Base-by-base conservation (phyloP, 306 rosid species). In the Sindora glabra region DNA sequence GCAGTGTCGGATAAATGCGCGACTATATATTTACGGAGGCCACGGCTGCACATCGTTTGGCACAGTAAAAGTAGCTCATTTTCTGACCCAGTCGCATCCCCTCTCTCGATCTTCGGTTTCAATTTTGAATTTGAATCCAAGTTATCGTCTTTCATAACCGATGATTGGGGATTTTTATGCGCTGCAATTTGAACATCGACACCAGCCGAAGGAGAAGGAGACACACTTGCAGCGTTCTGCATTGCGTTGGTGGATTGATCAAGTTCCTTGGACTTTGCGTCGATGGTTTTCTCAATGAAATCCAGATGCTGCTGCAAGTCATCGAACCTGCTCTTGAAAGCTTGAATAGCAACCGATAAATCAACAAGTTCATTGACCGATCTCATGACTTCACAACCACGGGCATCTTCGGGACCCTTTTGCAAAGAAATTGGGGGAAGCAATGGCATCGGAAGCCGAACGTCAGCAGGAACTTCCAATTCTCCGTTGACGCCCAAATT, bases 241-340 rank as follows among this genome's bases (percentile, higher is more conserved):
- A 37, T 47, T 7, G 21, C 3, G 12, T 42, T 8, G 27, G 65
- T 5, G 25, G 17, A 47, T 11, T 2, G 39, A 44, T 69, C 44
- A 22, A 68, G 62, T 9, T 75, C 73, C 39, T 39, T 65, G 42
- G 71, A 75, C 37, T 68, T 73, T 0, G 70, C 10, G 12, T 63
- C 75, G 7, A 79, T 75, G 64, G 81, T 64, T 24, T 67, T 71
- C 5, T 59, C 69, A 17, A 79, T 82, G 70, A 63, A 82, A 19
- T 69, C 53, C 17, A 82, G 73, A 42, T 82, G 85, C 13, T 67
- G 71, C 41, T 75, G 82, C 14, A 82, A 56, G 25, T 79, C 85
- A 16, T 76, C 74, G 26, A 58, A 82, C 56, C 76, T 68, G 36
- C 25, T 55, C 10, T 62, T 78, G 74, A 82, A 79, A 12, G 68